These are phyloP conservation scores for Ophiocordyceps australis DNA, from an alignment of 2,329 filamentous ascomycete species.

Conservation along the genomic window DNA sequence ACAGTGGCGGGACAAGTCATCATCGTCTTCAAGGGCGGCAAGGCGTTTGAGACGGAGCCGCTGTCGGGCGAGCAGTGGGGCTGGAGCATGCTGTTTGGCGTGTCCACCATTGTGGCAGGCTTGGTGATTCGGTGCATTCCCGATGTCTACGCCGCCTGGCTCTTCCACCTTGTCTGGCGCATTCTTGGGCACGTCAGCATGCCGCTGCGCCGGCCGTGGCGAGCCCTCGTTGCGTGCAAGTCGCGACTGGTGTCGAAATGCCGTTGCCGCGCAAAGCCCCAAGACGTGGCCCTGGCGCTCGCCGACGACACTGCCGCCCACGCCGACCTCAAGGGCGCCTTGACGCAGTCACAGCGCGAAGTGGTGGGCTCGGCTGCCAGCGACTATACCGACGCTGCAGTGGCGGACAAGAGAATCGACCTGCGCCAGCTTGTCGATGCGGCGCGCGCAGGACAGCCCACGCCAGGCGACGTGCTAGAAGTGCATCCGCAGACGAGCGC, in stretches of 20 bases:
- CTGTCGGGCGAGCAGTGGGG: conserved; percentile 52
- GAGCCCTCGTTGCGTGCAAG: conserved; percentile 5
- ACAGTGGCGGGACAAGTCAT: conserved; percentile 54
- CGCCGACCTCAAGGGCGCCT: background rate
- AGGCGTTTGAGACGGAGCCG: conserved; percentile 43
- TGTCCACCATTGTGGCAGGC: conserved; percentile 46
- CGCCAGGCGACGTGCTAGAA: conserved; percentile 14
- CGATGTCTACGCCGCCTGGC: conserved; percentile 11
- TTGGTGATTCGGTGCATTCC: conserved; percentile 22
- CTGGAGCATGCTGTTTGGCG: conserved; percentile 49
- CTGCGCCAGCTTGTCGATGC: conserved; percentile 12
- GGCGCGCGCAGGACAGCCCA: conserved; percentile 9
- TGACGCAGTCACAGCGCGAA: background rate
- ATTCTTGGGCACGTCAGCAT: conserved; percentile 4
- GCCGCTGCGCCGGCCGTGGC: conserved; percentile 4
- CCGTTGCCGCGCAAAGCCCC: conserved; percentile 4
- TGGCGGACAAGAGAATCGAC: conserved; percentile 8
- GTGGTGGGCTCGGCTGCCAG: conserved; percentile 1
- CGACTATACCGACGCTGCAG: conserved; percentile 1
- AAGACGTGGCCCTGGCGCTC: background rate
- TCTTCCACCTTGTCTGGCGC: conserved; percentile 9
- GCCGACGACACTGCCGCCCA: background rate
- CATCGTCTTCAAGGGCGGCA: conserved; percentile 53
- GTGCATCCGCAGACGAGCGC: conserved; percentile 20
- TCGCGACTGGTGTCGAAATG: too few relatives aligned